Evolutionary conservation across 129 eudicot species (phyloP), one percentile per base, ranked within the genome.

Genomic region (Kitagawia praeruptora): DNA sequence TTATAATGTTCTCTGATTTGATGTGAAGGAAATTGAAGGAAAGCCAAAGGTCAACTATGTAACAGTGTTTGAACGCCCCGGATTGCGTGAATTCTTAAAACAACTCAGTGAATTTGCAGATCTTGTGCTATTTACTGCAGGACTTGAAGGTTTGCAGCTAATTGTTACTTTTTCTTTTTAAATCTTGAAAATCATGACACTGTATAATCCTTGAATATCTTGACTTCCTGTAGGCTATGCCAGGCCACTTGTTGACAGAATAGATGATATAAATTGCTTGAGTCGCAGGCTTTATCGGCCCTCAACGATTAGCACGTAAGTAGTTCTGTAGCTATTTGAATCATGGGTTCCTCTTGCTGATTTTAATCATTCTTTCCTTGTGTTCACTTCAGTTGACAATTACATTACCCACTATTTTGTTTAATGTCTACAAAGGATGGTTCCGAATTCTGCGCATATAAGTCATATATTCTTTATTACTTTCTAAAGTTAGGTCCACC

Each of bases 41-140:
- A 92, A 92, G 77, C 95, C 98, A 15, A 92, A 92, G 85, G 81
- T 96, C 89, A 96, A 84, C 86, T 96, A 96, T 77, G 99, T 96
- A 78, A 96, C 99, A 2, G 99, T 96, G 82, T 96, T 96, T 84
- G 99, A 96, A 81, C 98, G 99, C 38, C 99, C 99, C 49, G 99
- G 99, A 74, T 84, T 96, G 82, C 91, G 88, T 74, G 95, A 96
- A 48, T 96, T 96, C 82, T 85, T 96, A 64, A 82, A 86, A 49
- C 91, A 92, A 83, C 97, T 96, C 19, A 87, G 89, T 84, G 86
- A 90, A 85, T 96, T 92, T 89, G 98, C 99, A 39, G 95, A 92
- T 85, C 91, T 96, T 58, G 96, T 96, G 69, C 82, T 96, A 77
- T 96, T 96, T 85, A 96, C 99, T 23, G 99, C 99, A 23, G 99